A percentile compares a stretch with the other conserved stretches of the same genome.
phyloP scores from a whole-genome alignment of 768 basidiomycete species.

The Rhodotorula paludigena region DNA sequence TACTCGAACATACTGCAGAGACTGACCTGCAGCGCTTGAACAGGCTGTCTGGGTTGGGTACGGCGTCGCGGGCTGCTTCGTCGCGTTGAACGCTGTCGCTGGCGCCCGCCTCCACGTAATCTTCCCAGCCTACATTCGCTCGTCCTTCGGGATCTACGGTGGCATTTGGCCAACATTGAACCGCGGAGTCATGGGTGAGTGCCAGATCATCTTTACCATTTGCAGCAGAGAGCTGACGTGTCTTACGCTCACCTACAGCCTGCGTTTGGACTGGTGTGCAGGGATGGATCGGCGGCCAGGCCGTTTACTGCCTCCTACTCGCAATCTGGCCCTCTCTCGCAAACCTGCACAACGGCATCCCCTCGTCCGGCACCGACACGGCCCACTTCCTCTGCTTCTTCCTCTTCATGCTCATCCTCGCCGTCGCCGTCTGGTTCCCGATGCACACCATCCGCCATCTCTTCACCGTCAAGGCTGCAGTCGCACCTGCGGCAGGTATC shows the following conservation, averaged over 20 bases:
- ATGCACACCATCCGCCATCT: constrained; percentile 75
- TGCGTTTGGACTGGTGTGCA: constrained; percentile 47
- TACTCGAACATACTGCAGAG: no score
- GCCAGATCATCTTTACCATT: no score
- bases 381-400: constrained; percentile 75
- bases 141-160: constrained; percentile 72
- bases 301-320: constrained; percentile 66
- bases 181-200: constrained; percentile 39
- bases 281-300: constrained; percentile 72
- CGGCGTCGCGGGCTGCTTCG: constrained; percentile 59
- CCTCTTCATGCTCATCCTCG: constrained; percentile 75
- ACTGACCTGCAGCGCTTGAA: neutral
- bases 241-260: no score
- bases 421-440: constrained; percentile 58
- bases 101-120: constrained; percentile 61
- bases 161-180: constrained; percentile 41
- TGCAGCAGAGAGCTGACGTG: no score
- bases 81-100: constrained; percentile 70
- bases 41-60: constrained; percentile 62
- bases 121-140: constrained; percentile 49
- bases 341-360: constrained; percentile 57
- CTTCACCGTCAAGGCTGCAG: constrained; percentile 70
- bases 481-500: constrained; percentile 66
- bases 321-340: constrained; percentile 65
- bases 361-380: constrained; percentile 72